A percentile compares a stretch with the other conserved stretches of the same genome.
These are phyloP conservation scores for Termitomyces sp. DNA, from an alignment of 768 basidiomycete species.

Conservation along the genomic window DNA sequence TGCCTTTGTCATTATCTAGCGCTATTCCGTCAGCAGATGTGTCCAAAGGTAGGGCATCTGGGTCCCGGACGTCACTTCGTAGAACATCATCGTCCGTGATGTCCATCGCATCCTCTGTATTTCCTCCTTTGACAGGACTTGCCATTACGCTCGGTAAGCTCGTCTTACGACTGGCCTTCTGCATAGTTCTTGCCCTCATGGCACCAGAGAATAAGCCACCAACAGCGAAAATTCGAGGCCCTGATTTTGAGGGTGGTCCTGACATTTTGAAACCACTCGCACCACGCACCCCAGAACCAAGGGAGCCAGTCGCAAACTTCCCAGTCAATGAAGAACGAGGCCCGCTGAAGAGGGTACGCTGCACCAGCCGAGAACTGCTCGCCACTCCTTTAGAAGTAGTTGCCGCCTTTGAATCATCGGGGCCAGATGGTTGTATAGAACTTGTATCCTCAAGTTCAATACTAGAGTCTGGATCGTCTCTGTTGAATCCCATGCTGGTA, in stretches of 20 bases:
- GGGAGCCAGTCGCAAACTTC: constrained; percentile 10
- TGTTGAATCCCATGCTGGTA: constrained; percentile 66
- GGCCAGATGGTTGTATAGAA: neutral
- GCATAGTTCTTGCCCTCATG: constrained; percentile 21
- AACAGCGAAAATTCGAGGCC: constrained; percentile 16
- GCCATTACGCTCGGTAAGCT: constrained; percentile 41
- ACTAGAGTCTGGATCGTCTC: constrained; percentile 25
- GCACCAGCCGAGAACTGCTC: constrained; percentile 1
- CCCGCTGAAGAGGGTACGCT: constrained; percentile 5
- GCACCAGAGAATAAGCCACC: constrained; percentile 15
- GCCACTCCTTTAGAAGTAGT: constrained; percentile 1
- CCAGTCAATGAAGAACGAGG: constrained; percentile 8
- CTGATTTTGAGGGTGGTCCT: constrained; percentile 4
- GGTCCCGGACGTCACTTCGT: neutral
- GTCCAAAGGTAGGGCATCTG: constrained; percentile 8
- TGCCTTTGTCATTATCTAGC: constrained; percentile 19
- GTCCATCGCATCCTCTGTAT: constrained; percentile 14
- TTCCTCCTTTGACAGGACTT: constrained; percentile 43
- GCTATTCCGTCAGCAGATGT: neutral
- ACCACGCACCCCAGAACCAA: constrained; percentile 13
- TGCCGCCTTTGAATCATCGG: neutral
- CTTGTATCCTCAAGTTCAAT: constrained; percentile 8
- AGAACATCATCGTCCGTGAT: constrained; percentile 10
- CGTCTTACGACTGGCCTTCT: constrained; percentile 42
- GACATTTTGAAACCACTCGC: constrained; percentile 7